Evolutionary conservation across 2,329 filamentous ascomycete genomes (phyloP), one percentile per base, ranked within the genome.

Genomic region (Botrytis fabae): DNA sequence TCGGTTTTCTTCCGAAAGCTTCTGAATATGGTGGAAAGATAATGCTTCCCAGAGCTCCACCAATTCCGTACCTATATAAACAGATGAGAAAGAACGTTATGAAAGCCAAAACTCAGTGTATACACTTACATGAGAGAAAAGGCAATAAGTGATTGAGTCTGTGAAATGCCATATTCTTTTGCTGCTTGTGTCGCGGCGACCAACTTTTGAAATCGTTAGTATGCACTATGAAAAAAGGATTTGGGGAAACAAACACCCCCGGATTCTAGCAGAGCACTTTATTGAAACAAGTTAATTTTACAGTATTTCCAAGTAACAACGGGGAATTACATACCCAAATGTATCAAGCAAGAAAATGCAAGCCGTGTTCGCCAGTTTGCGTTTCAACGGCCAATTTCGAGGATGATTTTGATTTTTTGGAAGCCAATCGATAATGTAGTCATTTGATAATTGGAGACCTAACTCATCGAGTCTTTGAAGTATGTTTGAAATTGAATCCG

Each of bases 21-120:
- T 84, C 82, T 1, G 81, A 81, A 35, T 82, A 78, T 4, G 83
- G 82, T 16, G 82, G 82, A 68, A 84, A 81, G 9, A 84, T 54
- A 9, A 83, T 78, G 1, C 81, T 82, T 8, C 82, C 82, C 16
- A 84, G 35, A 8, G 80, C 82, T 76, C 84, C 82, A 16, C 81
- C 81, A 4, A 82, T 32, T 44, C 35, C 51, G 48, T 69, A 69
- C 51, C 66, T 69, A 60, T 40, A 54, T 4, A 40, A 68, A 54
- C 32, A 68, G 8, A 54, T 68, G 32, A 68, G 46, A 42, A 68
- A 2, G 35, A 40, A 22, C 16, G 28, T 54, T 32, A n/a, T n/a
- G 20, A 60, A 20, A 44, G 14, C 28, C 5, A n/a, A 32, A 5
- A 60, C 5, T 28, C 42, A 2, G 28, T 42, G 20, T 20, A 25